Evolutionary conservation across 805 yeast species (phyloP), one percentile per base, ranked within the genome.

Genomic region (Schizosaccharomyces cryophilus): DNA sequence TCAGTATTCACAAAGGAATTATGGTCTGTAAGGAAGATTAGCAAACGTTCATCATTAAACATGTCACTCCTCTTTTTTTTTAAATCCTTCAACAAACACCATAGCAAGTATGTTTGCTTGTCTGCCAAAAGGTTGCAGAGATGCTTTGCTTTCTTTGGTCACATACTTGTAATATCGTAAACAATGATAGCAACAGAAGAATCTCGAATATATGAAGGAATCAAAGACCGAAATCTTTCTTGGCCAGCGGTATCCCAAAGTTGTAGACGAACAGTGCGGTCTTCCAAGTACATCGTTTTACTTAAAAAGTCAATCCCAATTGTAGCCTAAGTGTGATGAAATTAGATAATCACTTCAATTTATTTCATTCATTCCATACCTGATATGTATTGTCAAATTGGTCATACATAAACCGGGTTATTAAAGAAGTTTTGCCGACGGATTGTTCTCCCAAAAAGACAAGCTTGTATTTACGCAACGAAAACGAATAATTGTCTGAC

Each of bases 361-460:
- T 48, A 5, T 4, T 40, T 24, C 40, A 5, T 6, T 4, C 60
- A 63, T 30, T 63, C 69, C 73, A 1, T 51, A 51, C 56, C 0
- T 87, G 87, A 70, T 93, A 93, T 69, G 89, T 95, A 47, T 93
- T 90, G 71, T 90, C 96, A 71, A 90, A 90, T 21, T 95, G 85
- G 70, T 93, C 97, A 70, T 90, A 90, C 97, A 90, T 90, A 74
- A 93, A 90, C 65, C 97, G 77, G n/a, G 97, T 89, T 66, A 90
- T 87, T 64, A 90, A 78, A 1, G 97, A 90, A 4, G 98, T 90
- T 71, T 90, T 90, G 54, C 98, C 98, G 51, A 90, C 97, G 68
- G 62, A 87, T 71, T 87, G 95, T 71, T 90, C 98, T n/a, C 98
- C 98, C 45, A 90, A 77, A 70, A 90, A 93, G 42, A 90, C 97